Base-by-base conservation (phyloP, 441 rosid genomes). In the Euphorbia celastroides region DNA sequence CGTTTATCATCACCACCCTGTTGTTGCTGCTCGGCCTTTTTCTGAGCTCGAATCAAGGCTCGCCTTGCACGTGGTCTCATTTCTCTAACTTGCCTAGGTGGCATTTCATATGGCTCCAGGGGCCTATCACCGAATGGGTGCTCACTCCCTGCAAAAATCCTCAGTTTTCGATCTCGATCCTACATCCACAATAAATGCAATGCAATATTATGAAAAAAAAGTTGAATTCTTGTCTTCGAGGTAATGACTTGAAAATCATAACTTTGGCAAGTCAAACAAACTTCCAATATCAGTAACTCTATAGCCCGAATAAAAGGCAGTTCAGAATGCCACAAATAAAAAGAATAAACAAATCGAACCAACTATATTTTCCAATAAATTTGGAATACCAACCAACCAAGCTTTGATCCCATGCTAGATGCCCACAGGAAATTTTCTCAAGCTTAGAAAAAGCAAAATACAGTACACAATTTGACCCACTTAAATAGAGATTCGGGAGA, bases 61-160 rank as follows among this genome's bases (percentile, higher is more conserved):
- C 99, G 86, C 78, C 91, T 88, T 26, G 81, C 89, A 46, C 96
- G 93, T 3, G 99, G 99, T 52, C 91, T 82, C 98, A 93, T 80
- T 80, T 92, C 97, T 70, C 98, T 81, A 26, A 93, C 91, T 50
- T 55, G 78, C 72, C 97, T 84, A 54, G 96, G 92, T 19, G 98
- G 97, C 92, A 85, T 93, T 71, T 74, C 80, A 32, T 77, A 89
- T 30, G 88, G 83, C 72, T 89, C 97, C 25, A 90, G 76, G 31
- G 96, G 88, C 70, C 82, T 79, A 72, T 93, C 97, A 58, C 81
- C 83, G 64, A 96, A 96, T 17, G 98, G 98, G 75, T 96, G 99
- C 74, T 92, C 98, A 73, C 77, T 60, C 32, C 76, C 91, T 34
- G 86, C 77, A 82, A 96, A 91, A 69, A 91, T 94, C 82, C 99